Percentiles rank a stretch among this genome's conserved stretches.
Evolutionary conservation across 2,329 filamentous ascomycete genomes (phyloP).

Genomic region (Chaetomium strumarium): DNA sequence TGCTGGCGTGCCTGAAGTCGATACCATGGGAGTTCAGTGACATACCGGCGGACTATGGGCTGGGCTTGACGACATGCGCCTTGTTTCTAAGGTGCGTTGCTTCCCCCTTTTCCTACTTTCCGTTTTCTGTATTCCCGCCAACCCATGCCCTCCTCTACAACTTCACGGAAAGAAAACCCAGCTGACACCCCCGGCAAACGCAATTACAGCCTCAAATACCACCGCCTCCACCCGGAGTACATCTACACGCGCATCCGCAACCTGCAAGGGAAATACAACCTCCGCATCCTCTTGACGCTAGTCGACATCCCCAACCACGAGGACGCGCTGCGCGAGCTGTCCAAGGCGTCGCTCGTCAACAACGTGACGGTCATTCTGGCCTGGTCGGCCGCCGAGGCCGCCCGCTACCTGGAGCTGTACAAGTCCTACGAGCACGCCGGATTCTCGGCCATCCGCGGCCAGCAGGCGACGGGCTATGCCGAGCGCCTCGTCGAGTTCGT

Average conservation of each 20-base stretch:
- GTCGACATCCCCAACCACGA: constrained; percentile 96
- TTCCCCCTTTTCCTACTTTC: neutral
- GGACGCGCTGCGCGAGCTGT: constrained; percentile 79
- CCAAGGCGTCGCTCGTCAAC: constrained; percentile 88
- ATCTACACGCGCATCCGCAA: constrained; percentile 88
- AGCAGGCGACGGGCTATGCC: constrained; percentile 75
- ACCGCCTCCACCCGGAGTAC: constrained; percentile 94
- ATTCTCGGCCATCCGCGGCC: constrained; percentile 75
- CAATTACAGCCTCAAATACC: constrained; percentile 71
- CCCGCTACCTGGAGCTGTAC: constrained; percentile 88
- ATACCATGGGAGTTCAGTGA: constrained; percentile 96
- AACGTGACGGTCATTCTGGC: constrained; percentile 87
- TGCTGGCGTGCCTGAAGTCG: constrained; percentile 73
- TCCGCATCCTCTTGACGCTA: constrained; percentile 82
- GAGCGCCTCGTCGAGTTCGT: constrained; percentile 90
- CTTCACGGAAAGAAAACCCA: no score
- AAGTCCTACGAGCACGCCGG: constrained; percentile 86
- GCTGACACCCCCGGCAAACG: no score
- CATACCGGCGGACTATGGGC: constrained; percentile 88
- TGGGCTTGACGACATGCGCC: constrained; percentile 82
- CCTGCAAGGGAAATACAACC: constrained; percentile 76
- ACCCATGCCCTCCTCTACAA: neutral
- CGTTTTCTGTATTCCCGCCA: neutral
- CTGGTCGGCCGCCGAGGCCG: constrained; percentile 92
- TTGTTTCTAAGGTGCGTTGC: constrained; percentile 65